Base-by-base conservation (phyloP, 2,329 filamentous ascomycete species). In the Xylaria sp. region DNA sequence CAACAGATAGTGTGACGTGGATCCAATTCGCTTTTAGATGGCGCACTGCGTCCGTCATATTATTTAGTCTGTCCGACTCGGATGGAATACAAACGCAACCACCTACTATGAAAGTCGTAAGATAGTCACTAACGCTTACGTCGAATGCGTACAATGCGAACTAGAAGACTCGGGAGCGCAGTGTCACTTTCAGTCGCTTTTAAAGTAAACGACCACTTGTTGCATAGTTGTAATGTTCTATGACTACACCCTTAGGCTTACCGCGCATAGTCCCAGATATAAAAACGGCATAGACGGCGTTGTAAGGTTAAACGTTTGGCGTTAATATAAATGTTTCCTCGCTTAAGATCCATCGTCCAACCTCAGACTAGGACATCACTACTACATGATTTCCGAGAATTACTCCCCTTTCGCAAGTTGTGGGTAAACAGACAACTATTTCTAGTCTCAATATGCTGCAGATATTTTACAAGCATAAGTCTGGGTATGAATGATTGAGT, bases 61-160 rank as follows among this genome's bases (percentile, higher is more conserved):
- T 19, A 14, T 55, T 45, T 6, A 15, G 19, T 28, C 52, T 43
- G 15, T 43, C 52, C 15, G 11, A 17, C 12, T 55, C 52, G 11
- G 52, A 43, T 5, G 52, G 52, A 19, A 55, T 33, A 37, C 52
- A 55, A 3, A 55, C n/a, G 37, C 52, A 55, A 19, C 21, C 38
- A n/a, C 52, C 52, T 3, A 38, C 40, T 2, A 19, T 43, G 12
- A 55, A 21, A n/a, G 52, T 19, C 19, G 40, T 19, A 12, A 55
- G 52, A 4, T 37, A 17, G 23, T 54, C 35, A 15, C 25, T 37
- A 12, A 31, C 15, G 5, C 25, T 28, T 4, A 28, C 51, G 17
- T 54, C 51, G 37, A 54, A 54, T 9, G 51, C n/a, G 19, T 54
- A 23, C 17, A 35, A 55, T 11, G 38, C 51, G 12, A 55, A 55